Percentiles rank a stretch among this genome's conserved stretches.
These are phyloP conservation scores for Microsporum canis DNA, from an alignment of 2,329 filamentous ascomycete species.

Conservation along the genomic window DNA sequence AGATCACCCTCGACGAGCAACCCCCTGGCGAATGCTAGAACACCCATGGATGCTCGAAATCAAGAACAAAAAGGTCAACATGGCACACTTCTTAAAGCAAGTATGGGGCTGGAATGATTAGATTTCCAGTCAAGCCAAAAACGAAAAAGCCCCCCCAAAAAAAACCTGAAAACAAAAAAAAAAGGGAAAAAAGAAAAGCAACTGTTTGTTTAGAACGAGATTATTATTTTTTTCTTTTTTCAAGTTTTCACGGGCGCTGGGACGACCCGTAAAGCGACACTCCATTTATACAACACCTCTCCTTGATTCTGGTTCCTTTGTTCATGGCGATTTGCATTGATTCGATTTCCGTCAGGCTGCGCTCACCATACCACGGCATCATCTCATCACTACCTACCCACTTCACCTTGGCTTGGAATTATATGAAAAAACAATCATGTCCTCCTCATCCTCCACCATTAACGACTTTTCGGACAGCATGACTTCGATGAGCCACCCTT, in stretches of 20 bases:
- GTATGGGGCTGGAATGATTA: constrained; percentile 93
- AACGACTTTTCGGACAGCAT: constrained; percentile 1
- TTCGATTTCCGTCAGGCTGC: background rate
- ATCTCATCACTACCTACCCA: background rate
- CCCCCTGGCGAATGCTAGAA: constrained; percentile 96
- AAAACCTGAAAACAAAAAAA: background rate
- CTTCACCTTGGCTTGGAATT: background rate
- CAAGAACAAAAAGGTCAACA: constrained; percentile 91
- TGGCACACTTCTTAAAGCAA: constrained; percentile 83
- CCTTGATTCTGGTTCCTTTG: background rate
- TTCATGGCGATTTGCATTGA: background rate
- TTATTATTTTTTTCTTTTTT: background rate
- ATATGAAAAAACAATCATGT: background rate
- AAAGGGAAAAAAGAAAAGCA: background rate
- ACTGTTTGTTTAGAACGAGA: background rate
- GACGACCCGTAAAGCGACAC: background rate
- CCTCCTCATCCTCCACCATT: background rate
- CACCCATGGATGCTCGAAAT: constrained; percentile 99
- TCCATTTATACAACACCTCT: background rate
- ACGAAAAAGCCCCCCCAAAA: background rate
- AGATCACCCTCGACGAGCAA: constrained; percentile 72
- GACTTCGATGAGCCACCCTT: background rate
- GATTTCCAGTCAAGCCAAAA: background rate
- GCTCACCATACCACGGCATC: background rate
- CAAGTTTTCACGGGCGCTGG: background rate